Base-by-base conservation (phyloP, 2,329 filamentous ascomycete genomes). In the Neoarthrinium moseri region DNA sequence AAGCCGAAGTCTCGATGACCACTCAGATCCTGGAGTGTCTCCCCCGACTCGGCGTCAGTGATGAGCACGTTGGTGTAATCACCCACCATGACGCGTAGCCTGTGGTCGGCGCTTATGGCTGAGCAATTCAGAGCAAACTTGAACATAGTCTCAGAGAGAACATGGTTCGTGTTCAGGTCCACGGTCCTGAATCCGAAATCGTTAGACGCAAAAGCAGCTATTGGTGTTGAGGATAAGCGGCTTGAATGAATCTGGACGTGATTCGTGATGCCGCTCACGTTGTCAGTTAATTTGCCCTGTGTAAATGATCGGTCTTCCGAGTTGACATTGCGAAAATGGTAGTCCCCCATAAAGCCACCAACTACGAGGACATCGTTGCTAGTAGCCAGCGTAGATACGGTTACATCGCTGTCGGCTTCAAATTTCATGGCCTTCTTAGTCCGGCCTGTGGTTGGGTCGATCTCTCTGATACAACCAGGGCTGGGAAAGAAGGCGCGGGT, bases 1-100 rank as follows among this genome's bases (percentile, higher is more conserved):
- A 91, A 92, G 2, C 83, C 86, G 54, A 77, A 87, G 58, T 91
- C 87, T 12, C 72, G 72, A 58, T 90, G 86, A 2, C 84, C 83
- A 4, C 70, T 64, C 2, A 91, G 75, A 21, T 69, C 66, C 53
- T 84, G 74, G 51, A 78, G 73, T 45, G 70, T 71, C 48, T 75
- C 68, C 12, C 86, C 83, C 11, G 77, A 82, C 45, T 89, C 86
- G 10, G 87, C 82, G 50, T 88, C 79, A 12, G 81, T 78, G 57
- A 92, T 86, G 40, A 85, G 68, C 0, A 85, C 81, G 30, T 86
- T 74, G 46, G 73, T 68, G 48, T 75, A 72, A 56, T 92, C 89
- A 37, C 88, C 87, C 0, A 90, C 87, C 51, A 91, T 75, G 13
- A 84, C 80, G 39, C 88, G 83, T 54, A 91, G 71, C 3, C 87